Evolutionary conservation across 2,329 filamentous ascomycete species (phyloP).

Genomic region (Cercospora janseana): DNA sequence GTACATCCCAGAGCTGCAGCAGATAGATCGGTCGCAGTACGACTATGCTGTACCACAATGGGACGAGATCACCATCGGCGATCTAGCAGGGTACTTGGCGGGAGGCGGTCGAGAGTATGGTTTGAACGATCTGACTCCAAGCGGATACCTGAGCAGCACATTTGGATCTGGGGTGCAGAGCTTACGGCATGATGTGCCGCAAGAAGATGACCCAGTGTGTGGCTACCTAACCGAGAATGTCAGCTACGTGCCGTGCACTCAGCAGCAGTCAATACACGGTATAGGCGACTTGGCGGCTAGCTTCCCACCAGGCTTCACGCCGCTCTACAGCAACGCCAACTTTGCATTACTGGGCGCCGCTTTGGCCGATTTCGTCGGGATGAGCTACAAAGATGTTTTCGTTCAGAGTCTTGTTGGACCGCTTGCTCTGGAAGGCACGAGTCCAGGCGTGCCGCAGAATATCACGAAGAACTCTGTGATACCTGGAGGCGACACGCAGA

Average conservation of each 20-base stretch:
- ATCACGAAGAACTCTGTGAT: conserved; percentile 19
- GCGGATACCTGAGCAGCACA: conserved; percentile 15
- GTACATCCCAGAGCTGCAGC: conserved; percentile 44
- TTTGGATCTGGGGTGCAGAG: not conserved
- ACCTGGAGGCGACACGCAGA: conserved; percentile 15
- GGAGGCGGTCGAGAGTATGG: conserved; percentile 39
- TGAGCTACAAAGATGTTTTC: conserved; percentile 14
- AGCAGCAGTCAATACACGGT: conserved; percentile 12
- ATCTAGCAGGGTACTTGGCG: conserved; percentile 49
- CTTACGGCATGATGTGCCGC: conserved; percentile 34
- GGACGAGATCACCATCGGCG: conserved; percentile 50
- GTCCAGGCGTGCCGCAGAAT: conserved; percentile 10
- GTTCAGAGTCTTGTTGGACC: conserved; percentile 16
- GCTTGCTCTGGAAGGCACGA: conserved; percentile 20
- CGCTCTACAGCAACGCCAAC: conserved; percentile 26
- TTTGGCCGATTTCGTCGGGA: conserved; percentile 13
- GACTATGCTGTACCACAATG: conserved; percentile 44
- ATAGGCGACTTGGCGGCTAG: conserved; percentile 18
- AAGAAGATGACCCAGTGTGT: conserved; percentile 19
- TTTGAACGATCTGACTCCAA: conserved; percentile 19
- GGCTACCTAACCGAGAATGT: conserved; percentile 18
- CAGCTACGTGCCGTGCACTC: conserved; percentile 16
- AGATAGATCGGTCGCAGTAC: conserved; percentile 30
- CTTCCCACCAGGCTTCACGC: conserved; percentile 20
- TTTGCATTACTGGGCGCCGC: conserved; percentile 22